Base-by-base conservation (phyloP, 495 filamentous ascomycete genomes). In the Talaromyces liani region DNA sequence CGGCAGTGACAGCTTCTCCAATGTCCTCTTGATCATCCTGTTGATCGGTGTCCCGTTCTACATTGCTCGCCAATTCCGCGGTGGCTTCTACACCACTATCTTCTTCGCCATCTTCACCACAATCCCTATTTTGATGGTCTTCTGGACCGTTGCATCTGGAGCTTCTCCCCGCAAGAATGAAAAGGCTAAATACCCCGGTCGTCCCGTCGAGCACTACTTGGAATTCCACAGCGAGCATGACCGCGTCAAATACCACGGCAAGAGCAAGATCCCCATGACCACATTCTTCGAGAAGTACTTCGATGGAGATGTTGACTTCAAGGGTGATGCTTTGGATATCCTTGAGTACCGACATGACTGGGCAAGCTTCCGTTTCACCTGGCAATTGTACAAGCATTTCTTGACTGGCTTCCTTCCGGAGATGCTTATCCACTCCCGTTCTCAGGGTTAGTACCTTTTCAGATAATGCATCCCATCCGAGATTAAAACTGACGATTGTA, bases 211-310 rank as follows among this genome's bases (percentile, higher is more conserved):
- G 65, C 75, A 86, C 67, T 89, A 89, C 69, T 75, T 89, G 47
- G 72, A 77, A n/a, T 89, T 89, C 73, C 80, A 82, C 65, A 80
- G 72, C 58, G 80, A 85, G 62, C 77, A 78, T 61, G 85, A 89
- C 65, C 72, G 74, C 51, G 72, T 75, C 6, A 85, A 77, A 62
- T 89, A 85, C 70, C 75, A 75, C 63, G 86, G 86, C 63, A 81
- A 79, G 68, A 85, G 79, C 73, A 85, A 82, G 70, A 86, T 89
- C 45, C 84, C 86, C 9, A 84, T 89, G 79, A 80, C 87, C 65
- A 83, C 82, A 6, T 88, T 89, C 70, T 82, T 85, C 58, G 86
- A 89, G 70, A 88, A 80, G 80, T 89, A 88, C 75, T 85, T 88
- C 67, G 76, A 82, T 54, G 82, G 82, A 56, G 71, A 82, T 36